Evolutionary conservation across 352 stramenopile species (phyloP), one percentile per base, ranked within the genome.

Genomic region (Globisporangium echinulatum): DNA sequence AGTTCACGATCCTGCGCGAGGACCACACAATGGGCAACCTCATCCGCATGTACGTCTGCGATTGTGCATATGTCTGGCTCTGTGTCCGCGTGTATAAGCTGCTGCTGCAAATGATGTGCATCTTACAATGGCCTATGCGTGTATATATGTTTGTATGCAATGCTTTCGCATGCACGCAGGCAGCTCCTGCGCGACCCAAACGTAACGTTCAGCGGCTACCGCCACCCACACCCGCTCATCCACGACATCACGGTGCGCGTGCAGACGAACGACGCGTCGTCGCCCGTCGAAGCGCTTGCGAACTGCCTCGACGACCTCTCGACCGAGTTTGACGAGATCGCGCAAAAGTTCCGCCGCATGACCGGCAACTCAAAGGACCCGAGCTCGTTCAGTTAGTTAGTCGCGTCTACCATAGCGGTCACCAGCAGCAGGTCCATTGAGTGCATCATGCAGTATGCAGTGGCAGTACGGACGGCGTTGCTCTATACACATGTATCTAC

Each of bases 1-100:
- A 96, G 52, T 99, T 99, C 70, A 98, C 89, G 53, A 94, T 99
- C 66, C 90, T 98, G 58, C 98, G 98, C 54, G 97, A 99, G 75
- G 97, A 99, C 79, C 97, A 99, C 77, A 99, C 97, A 0, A 85
- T 99, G 49, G 93, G 87, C 48, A 99, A 99, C 71, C 85, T 99
- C 61, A 87, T 99, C 61, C 93, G 97, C 58, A 98, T 99, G 94
- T 97, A 69, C 74, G 82, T 59, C 56, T 2, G 60, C 25, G 43
- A 44, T 44, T 19, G 10, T 48, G 47, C 10, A 25, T 50, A 6
- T 9, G n/a, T 50, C 44, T 54, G n/a, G 9, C 44, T 15, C 13
- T 14, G 9, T 17, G 44, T 14, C 14, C 13, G 44, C n/a, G 13
- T 49, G 7, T 56, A 3, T 48, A 43, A 5, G 2, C 39, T 10